Conservation (phyloP, 1,284 basidiomycete genomes). For the Puccinia sorghi region DNA sequence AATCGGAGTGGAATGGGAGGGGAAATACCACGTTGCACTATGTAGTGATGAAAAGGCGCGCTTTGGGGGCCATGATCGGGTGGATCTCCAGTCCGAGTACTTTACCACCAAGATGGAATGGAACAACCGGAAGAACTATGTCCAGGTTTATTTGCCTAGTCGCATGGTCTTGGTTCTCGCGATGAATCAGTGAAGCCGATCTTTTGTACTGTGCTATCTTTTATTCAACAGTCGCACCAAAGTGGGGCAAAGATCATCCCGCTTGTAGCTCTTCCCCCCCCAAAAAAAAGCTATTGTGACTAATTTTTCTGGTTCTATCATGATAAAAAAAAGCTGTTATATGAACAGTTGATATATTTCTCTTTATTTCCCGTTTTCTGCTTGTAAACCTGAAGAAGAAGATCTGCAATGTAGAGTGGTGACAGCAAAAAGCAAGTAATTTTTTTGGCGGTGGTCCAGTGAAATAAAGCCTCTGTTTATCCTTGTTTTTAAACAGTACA, state of each 20-base stretch:
- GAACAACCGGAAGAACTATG: slow-evolving; percentile 85
- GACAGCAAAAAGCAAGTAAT: not conserved
- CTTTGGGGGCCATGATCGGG: slow-evolving; percentile 86
- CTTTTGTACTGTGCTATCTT: not conserved
- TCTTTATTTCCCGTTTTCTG: not conserved
- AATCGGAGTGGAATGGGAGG: slow-evolving; percentile 79
- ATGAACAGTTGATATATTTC: slow-evolving; percentile 23
- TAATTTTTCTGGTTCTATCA: not conserved
- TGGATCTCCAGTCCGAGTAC: slow-evolving; percentile 69
- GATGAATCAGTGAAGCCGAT: not conserved
- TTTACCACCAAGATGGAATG: slow-evolving; percentile 84
- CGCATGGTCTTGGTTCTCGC: slow-evolving; percentile 44
- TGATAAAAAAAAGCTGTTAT: not conserved
- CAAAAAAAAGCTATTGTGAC: not conserved
- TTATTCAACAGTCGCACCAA: not conserved
- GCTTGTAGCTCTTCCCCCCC: not conserved
- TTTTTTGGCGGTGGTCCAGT: no score
- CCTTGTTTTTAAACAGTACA: no score
- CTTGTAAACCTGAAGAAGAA: slow-evolving; percentile 12
- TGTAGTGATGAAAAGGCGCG: slow-evolving; percentile 75
- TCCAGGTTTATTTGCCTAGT: slow-evolving; percentile 62
- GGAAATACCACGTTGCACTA: slow-evolving; percentile 80
- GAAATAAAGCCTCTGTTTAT: no score
- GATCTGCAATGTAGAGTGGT: not conserved
- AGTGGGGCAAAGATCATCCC: not conserved